Evolutionary conservation across 2,329 filamentous ascomycete genomes (phyloP).

Genomic region (Hypoxylon sp.): DNA sequence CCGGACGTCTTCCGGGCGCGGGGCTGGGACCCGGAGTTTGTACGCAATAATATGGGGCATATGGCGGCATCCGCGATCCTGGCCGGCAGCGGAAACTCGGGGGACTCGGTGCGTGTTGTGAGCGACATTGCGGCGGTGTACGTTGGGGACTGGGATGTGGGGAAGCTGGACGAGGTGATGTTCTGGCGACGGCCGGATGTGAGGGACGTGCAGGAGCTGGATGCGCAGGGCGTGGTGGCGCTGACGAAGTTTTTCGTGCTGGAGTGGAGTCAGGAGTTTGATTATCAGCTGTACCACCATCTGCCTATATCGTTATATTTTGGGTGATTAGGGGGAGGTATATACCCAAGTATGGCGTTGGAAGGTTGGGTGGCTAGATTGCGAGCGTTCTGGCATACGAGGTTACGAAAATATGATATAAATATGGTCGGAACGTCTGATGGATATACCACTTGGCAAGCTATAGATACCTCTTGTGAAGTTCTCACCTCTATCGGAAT

Average conservation of each 20-base stretch:
- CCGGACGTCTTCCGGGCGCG: constrained; percentile 37
- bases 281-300: constrained; percentile 56
- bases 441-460: not conserved
- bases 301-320: constrained; percentile 49
- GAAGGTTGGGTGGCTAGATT: not conserved
- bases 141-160: constrained; percentile 37
- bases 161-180: constrained; percentile 41
- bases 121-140: constrained; percentile 48
- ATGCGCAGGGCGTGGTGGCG: constrained; percentile 48
- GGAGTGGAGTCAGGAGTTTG: constrained; percentile 56
- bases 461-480: constrained; percentile 1
- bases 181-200: constrained; percentile 40
- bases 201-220: constrained; percentile 28
- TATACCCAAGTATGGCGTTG: not conserved
- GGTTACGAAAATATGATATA: not conserved
- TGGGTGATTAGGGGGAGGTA: constrained; percentile 23
- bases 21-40: constrained; percentile 52
- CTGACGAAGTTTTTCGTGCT: constrained; percentile 55
- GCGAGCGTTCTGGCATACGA: not conserved
- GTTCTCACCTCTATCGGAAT: not conserved
- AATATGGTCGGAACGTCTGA: not conserved
- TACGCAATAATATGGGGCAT: constrained; percentile 50
- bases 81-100: constrained; percentile 52
- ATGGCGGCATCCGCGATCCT: constrained; percentile 52
- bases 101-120: constrained; percentile 53